Percentiles rank a stretch among this genome's conserved stretches.
Conservation (phyloP, 2,329 filamentous ascomycete species). For the Metarhizium sp. region DNA sequence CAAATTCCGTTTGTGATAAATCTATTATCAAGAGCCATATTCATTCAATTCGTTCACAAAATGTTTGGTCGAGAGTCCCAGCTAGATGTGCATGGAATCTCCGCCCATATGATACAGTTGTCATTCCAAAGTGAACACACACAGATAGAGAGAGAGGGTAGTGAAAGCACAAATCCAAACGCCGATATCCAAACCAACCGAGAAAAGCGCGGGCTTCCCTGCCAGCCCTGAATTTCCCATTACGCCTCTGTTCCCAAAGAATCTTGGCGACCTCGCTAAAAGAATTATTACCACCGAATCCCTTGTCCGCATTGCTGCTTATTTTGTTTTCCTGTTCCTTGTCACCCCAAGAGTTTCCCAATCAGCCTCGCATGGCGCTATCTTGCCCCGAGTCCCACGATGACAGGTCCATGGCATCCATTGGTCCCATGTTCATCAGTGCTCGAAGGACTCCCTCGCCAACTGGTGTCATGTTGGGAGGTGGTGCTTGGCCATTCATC, state of each 20-base stretch:
- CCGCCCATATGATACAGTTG: background rate
- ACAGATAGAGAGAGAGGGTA: background rate
- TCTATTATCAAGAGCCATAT: background rate
- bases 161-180: background rate
- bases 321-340: background rate
- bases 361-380: constrained; percentile 11
- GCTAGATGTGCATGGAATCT: background rate
- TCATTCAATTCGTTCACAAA: background rate
- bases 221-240: constrained; percentile 6
- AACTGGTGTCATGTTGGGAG: constrained; percentile 39
- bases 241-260: constrained; percentile 1
- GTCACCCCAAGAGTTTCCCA: background rate
- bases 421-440: constrained; percentile 48
- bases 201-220: background rate
- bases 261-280: background rate
- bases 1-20: too few species aligned
- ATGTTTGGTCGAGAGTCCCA: background rate
- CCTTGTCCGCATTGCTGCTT: background rate
- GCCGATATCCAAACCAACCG: background rate
- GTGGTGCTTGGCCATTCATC: constrained; percentile 25
- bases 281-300: background rate
- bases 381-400: constrained; percentile 33
- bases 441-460: constrained; percentile 48
- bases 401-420: constrained; percentile 50
- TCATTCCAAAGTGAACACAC: background rate